Evolutionary conservation across 2,329 filamentous ascomycete species (phyloP).

Genomic region (Xylariales sp.): DNA sequence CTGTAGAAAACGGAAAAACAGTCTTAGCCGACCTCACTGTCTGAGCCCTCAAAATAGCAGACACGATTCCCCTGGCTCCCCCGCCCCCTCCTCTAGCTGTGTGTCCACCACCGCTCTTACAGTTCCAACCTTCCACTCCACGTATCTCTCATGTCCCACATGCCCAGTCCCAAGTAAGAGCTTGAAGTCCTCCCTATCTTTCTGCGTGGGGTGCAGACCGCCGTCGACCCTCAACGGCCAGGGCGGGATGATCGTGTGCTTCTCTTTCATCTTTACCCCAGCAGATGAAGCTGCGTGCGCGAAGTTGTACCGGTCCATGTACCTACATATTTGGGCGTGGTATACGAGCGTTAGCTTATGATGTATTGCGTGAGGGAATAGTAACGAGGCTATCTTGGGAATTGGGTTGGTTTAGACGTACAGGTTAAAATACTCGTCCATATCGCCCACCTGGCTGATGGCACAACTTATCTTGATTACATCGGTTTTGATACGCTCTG

Average conservation of each 20-base stretch:
- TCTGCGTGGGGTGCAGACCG: slow-evolving; percentile 4
- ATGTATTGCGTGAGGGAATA: neutral
- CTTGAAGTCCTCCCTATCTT: slow-evolving; percentile 30
- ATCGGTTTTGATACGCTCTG: neutral
- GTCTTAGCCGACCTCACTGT: neutral
- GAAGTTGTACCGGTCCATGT: slow-evolving; percentile 22
- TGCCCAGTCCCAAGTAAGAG: slow-evolving; percentile 28
- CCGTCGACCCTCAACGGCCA: slow-evolving; percentile 34
- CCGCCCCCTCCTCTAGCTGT: neutral
- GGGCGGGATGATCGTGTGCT: slow-evolving; percentile 33
- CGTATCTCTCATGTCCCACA: slow-evolving; percentile 36
- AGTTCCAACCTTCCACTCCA: slow-evolving; percentile 36
- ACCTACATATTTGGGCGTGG: slow-evolving; percentile 11
- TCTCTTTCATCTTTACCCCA: slow-evolving; percentile 34
- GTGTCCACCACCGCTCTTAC: neutral
- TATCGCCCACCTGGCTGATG: slow-evolving; percentile 8
- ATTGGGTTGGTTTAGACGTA: slow-evolving; percentile 4
- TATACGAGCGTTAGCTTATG: slow-evolving; percentile 1
- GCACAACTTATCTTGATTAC: neutral
- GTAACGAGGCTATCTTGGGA: neutral
- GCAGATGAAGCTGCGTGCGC: neutral
- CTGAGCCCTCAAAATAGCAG: neutral
- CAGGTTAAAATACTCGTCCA: slow-evolving; percentile 33
- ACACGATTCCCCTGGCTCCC: neutral
- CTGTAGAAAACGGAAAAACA: neutral